Evolutionary conservation across 2,329 filamentous ascomycete species (phyloP).

Genomic region (Tolypocladium endophyticum): DNA sequence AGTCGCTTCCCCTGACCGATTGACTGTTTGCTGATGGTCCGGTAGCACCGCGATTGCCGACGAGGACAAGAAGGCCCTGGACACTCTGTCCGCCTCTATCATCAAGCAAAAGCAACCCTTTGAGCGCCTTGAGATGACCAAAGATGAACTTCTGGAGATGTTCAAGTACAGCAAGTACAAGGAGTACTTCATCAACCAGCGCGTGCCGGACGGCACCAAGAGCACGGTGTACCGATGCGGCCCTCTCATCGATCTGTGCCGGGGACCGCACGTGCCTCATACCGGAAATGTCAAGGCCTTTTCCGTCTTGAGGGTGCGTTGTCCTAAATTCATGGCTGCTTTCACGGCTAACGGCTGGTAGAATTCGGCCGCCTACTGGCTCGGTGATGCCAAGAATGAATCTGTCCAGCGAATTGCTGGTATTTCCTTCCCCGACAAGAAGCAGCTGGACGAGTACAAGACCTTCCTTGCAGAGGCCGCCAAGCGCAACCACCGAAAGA

Average conservation of each 20-base stretch:
- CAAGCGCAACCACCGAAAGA: slow-evolving; percentile 88
- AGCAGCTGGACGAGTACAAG: slow-evolving; percentile 83
- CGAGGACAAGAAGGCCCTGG: slow-evolving; percentile 77
- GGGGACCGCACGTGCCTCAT: slow-evolving; percentile 85
- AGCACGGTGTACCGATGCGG: slow-evolving; percentile 94
- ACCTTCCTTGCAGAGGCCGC: slow-evolving; percentile 96
- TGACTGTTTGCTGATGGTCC: slow-evolving; percentile 24
- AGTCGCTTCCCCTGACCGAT: neutral
- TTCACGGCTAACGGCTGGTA: slow-evolving; percentile 34
- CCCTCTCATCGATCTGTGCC: slow-evolving; percentile 87
- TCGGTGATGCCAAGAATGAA: slow-evolving; percentile 88
- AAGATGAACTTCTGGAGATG: slow-evolving; percentile 86
- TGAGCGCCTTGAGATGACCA: slow-evolving; percentile 78
- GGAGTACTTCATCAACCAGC: slow-evolving; percentile 76
- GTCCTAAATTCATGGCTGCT: neutral
- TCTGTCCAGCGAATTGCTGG: slow-evolving; percentile 94
- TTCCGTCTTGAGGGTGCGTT: slow-evolving; percentile 66
- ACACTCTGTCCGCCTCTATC: slow-evolving; percentile 68
- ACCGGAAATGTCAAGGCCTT: slow-evolving; percentile 93
- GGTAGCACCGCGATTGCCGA: slow-evolving; percentile 58
- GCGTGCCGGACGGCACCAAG: slow-evolving; percentile 68
- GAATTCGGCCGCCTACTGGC: slow-evolving; percentile 70
- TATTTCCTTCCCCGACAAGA: slow-evolving; percentile 93
- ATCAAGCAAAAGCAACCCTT: slow-evolving; percentile 97
- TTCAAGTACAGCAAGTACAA: slow-evolving; percentile 98